Conservation (phyloP, 192 early-diverging fungal genomes). For the Entophlyctis luteolus region DNA sequence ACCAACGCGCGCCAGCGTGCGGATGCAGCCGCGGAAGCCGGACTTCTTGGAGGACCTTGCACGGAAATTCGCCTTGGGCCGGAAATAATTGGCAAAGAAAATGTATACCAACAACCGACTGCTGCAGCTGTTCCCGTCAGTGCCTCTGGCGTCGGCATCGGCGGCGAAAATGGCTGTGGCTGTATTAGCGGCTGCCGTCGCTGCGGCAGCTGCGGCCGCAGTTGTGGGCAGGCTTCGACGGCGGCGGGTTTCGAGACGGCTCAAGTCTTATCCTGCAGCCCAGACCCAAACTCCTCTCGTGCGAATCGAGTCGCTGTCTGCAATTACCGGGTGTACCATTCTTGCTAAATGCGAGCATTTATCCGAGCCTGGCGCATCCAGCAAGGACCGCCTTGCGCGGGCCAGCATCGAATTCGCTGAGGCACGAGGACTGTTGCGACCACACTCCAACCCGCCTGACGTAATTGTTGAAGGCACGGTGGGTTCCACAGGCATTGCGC, state of each 20-base stretch:
- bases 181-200: no score
- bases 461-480: constrained; percentile 91
- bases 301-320: constrained; percentile 75
- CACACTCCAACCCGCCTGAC: constrained; percentile 67
- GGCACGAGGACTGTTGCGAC: constrained; percentile 57
- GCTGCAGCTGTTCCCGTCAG: no score
- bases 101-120: neutral
- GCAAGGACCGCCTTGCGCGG: constrained; percentile 89
- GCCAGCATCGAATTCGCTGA: constrained; percentile 81
- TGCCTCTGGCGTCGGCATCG: no score
- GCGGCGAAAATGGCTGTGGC: no score
- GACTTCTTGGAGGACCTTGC: neutral
- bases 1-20: neutral
- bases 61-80: no score
- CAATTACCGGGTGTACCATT: constrained; percentile 87
- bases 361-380: constrained; percentile 77
- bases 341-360: constrained; percentile 69
- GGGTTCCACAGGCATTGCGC: constrained; percentile 92
- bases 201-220: no score
- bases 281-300: constrained; percentile 71
- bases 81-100: neutral
- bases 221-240: no score
- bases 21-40: neutral
- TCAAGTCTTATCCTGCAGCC: no score
- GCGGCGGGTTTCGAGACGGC: no score